Base-by-base conservation (phyloP, 2,329 filamentous ascomycete genomes). In the Fusarium paranaense region DNA sequence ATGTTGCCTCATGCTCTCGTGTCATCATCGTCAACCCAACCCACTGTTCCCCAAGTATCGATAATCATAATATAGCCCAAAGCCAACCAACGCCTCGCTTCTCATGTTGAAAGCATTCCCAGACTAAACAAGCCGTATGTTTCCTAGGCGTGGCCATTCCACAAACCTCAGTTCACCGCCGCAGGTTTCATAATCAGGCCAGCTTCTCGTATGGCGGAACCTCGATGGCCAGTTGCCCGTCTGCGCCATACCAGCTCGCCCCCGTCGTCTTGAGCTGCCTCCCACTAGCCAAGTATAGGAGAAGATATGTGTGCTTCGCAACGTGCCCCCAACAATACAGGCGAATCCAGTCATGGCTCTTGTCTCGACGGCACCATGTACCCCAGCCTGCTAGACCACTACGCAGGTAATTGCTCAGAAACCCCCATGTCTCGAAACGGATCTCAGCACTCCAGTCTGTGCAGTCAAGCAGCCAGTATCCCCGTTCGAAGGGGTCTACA, bases 241-340 rank as follows among this genome's bases (percentile, higher is more conserved):
- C 86, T 0, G 87, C 90, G 81, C 91, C 94, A 61, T 92, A 82
- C 94, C 94, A 97, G 57, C 84, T 83, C 16, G 90, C 85, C 0
- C 88, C 88, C 10, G 88, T 88, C 8, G 84, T 85, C 67, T 88
- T 87, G 18, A 95, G 82, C 69, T 87, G 86, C 35, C 92, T 87
- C 65, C 89, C 86, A 76, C 92, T 96, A 0, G 91, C 93, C 16
- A 95, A 82, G 79, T 93, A 96, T 0, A 97, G 82, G 42, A 95
- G 81, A 5, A 97, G 82, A 80, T 95, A 97, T 37, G 94, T 87
- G 77, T 97, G 92, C 63, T 90, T 88, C 0, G 90, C 90, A 1
- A 94, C 84, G 71, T 92, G 89, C 0, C 93, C 95, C 92, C 94
- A 98, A 78, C 94, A 94, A 79, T 93, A 97, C 1, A 96, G 81